Evolutionary conservation across 352 stramenopile species (phyloP).

Genomic region (Phytophthora hybrid): DNA sequence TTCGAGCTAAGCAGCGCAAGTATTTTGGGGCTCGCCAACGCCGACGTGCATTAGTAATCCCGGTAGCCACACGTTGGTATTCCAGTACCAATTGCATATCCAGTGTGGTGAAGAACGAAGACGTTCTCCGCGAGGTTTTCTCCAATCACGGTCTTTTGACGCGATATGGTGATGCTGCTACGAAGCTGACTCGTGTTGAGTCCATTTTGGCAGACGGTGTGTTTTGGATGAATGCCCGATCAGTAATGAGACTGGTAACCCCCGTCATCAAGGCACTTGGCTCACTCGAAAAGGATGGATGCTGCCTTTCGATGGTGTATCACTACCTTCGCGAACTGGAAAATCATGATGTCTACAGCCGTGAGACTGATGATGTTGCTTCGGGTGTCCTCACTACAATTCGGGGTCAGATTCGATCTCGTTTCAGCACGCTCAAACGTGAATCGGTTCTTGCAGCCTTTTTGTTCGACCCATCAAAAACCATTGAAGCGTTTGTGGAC

Average conservation of each 20-base stretch:
- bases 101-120: too few species aligned
- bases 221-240: neutral
- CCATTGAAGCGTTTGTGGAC: neutral
- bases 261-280: neutral
- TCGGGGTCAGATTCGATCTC: neutral
- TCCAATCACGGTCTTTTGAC: neutral
- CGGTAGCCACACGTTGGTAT: too few species aligned
- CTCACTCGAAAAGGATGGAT: too few species aligned
- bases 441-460: neutral
- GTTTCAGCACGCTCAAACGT: neutral
- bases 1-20: too few species aligned
- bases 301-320: constrained; percentile 4
- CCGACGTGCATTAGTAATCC: too few species aligned
- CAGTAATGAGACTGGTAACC: neutral
- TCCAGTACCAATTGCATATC: too few species aligned
- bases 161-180: neutral
- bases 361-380: neutral
- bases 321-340: neutral
- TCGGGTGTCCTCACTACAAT: neutral
- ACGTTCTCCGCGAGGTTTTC: neutral
- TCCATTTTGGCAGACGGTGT: neutral
- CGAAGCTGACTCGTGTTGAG: neutral
- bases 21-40: too few species aligned
- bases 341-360: neutral
- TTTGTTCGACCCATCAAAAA: constrained; percentile 1